A percentile compares a stretch with the other conserved stretches of the same genome.
Conservation (phyloP, 305 asterid genomes). For the Solanum aculeatissimum region DNA sequence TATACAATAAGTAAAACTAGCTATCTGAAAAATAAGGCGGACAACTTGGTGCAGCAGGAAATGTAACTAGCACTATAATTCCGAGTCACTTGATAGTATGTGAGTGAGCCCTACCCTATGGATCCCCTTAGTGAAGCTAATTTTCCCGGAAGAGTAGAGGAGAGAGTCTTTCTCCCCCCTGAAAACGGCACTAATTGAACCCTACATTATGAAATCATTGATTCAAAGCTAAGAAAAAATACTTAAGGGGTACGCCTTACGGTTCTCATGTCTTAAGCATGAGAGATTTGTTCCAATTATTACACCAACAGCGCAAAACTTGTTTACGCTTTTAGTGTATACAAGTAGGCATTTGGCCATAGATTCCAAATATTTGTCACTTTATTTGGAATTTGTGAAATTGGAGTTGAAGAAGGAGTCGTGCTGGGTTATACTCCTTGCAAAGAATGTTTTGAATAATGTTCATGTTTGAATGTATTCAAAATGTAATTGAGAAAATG, state of each 20-base stretch:
- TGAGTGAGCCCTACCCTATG: background rate
- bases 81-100: background rate
- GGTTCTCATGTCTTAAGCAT: background rate
- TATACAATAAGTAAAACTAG: background rate
- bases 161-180: background rate
- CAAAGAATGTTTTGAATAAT: too few relatives aligned
- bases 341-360: background rate
- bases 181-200: background rate
- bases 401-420: too few relatives aligned
- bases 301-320: background rate
- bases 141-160: background rate
- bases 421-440: too few relatives aligned
- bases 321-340: background rate
- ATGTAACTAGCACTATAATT: background rate
- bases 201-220: background rate
- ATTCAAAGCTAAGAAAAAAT: background rate
- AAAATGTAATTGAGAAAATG: background rate
- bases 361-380: too few relatives aligned
- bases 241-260: background rate
- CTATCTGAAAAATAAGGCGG: background rate
- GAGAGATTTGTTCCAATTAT: background rate
- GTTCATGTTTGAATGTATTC: background rate
- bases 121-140: background rate
- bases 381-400: too few relatives aligned
- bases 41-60: background rate